Percentiles rank a stretch among this genome's conserved stretches.
Conservation (phyloP, 345 rosid genomes). For the Excoecaria cochinchinensis region DNA sequence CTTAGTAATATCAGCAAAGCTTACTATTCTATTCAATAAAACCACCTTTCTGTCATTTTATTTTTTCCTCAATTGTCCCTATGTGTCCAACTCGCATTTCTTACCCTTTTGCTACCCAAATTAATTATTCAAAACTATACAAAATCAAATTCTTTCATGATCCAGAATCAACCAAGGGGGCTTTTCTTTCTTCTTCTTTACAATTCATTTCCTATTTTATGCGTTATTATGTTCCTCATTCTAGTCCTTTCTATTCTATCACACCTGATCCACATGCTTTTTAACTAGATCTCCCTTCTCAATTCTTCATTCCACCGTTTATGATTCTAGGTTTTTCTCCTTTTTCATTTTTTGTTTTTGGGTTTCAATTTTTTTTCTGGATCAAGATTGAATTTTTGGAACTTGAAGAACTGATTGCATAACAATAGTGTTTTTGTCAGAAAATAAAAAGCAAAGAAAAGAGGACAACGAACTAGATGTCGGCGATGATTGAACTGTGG, state of each 20-base stretch:
- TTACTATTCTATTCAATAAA: neutral
- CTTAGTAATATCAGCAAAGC: conserved; percentile 1
- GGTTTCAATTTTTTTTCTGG: neutral
- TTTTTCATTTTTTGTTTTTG: neutral
- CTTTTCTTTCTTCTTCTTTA: neutral
- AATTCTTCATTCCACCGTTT: neutral
- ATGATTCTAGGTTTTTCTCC: neutral
- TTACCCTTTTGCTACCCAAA: neutral
- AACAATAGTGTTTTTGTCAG: conserved; percentile 26
- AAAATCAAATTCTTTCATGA: neutral
- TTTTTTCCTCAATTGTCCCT: conserved; percentile 5
- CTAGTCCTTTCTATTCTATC: neutral
- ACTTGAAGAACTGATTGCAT: neutral
- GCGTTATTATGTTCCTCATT: conserved; percentile 5
- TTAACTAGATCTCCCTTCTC: neutral
- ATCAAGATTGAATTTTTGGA: neutral
- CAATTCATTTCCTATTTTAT: neutral
- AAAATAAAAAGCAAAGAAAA: too few species aligned
- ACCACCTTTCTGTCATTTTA: neutral
- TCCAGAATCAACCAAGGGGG: neutral
- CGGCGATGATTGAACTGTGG: too few species aligned
- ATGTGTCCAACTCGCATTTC: conserved; percentile 28
- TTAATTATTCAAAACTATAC: neutral
- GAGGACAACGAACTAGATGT: too few species aligned
- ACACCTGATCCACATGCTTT: neutral